Evolutionary conservation across 1,284 basidiomycete genomes (phyloP), one percentile per base, ranked within the genome.

Genomic region (Porodaedalea pini): DNA sequence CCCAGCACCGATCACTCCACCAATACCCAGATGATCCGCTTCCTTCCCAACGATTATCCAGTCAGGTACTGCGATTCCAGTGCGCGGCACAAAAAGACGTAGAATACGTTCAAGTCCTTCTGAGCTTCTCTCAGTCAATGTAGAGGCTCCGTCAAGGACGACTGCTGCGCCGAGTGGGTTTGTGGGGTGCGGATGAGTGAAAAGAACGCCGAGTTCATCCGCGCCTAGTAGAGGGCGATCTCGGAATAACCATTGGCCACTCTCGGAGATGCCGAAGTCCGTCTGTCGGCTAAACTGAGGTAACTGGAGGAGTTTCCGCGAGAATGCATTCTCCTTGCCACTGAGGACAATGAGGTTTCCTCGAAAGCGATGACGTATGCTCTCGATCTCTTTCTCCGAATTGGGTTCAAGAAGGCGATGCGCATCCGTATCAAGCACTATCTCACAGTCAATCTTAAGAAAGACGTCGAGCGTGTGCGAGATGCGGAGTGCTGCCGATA

Each of bases 61-160:
- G 65, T 91, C 88, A 1, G 91, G 89, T 1, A 79, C 73, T 7
- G 81, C 69, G 4, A 92, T 75, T 3, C 90, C 91, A 0, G 90
- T 94, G 10, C 92, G 81, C 21, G 89, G 79, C 1, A 92, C 91
- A 63, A 93, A 86, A n/a, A 92, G 71, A 32, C 87, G 78, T 1
- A 79, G 69, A 0, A 79, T 81, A 49, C 82, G 75, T 67, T 92
- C 90, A 3, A 91, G 70, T 1, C 83, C 86, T 1, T 66, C 62
- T 31, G 45, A 47, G 13, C 25, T 10, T 25, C 13, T 4, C 11
- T 31, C 13, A 47, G 15, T 36, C 3, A 2, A 3, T 0, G 65
- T 62, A 61, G 85, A 83, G 4, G 80, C 78, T 3, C 81, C 82
- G 6, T 85, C 72, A 19, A 92, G 70, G 60, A 92, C 79, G 4